Conservation (phyloP, 179 eudicot genomes). For the Heliamphora ciliata region DNA sequence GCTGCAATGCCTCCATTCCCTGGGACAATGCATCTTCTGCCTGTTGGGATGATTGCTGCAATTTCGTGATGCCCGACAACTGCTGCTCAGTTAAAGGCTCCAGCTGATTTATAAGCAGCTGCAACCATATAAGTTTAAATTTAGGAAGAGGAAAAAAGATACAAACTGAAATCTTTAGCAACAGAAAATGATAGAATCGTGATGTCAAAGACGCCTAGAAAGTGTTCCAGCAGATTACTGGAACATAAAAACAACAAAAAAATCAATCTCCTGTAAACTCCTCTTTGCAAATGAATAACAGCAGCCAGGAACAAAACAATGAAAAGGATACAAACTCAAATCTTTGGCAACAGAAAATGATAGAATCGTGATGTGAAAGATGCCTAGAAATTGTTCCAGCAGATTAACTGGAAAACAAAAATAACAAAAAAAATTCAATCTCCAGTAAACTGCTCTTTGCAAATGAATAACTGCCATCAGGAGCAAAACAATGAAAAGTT, state of each 20-base stretch:
- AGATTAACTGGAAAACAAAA: too few species aligned
- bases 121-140: slow-evolving; percentile 19
- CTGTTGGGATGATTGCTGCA: slow-evolving; percentile 73
- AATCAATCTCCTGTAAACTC: too few species aligned
- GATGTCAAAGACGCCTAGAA: not conserved
- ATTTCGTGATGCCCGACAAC: slow-evolving; percentile 44
- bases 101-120: slow-evolving; percentile 55
- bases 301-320: too few species aligned
- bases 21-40: slow-evolving; percentile 79
- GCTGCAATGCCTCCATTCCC: slow-evolving; percentile 72
- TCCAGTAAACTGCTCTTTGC: too few species aligned
- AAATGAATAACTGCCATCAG: too few species aligned
- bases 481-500: not conserved
- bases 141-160: slow-evolving; percentile 2
- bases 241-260: too few species aligned
- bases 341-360: not conserved
- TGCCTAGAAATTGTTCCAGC: not conserved
- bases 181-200: not conserved
- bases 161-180: not conserved
- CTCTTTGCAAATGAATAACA: too few species aligned
- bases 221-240: too few species aligned
- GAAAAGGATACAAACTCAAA: not conserved
- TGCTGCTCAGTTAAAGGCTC: slow-evolving; percentile 76
- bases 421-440: too few species aligned
- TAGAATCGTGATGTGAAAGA: not conserved